Evolutionary conservation across 441 rosid genomes (phyloP).

Genomic region (Jatropha podagrica): DNA sequence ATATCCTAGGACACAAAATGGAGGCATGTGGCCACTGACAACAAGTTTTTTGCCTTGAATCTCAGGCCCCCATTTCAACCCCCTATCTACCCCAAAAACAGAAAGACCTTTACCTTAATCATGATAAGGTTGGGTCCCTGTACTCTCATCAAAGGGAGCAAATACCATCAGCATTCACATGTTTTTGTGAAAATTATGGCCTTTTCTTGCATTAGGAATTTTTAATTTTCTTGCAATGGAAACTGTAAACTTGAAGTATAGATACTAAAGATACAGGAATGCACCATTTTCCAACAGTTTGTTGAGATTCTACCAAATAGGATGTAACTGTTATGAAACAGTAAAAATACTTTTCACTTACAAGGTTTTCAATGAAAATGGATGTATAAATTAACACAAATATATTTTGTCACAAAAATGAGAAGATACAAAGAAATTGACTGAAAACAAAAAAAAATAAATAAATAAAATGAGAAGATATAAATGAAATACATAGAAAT

Average conservation of each 20-base stretch:
- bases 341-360: constrained; percentile 31
- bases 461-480: constrained; percentile 1
- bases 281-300: no score
- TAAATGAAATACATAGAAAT: constrained; percentile 18
- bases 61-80: constrained; percentile 23
- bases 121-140: constrained; percentile 38
- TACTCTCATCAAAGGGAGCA: constrained; percentile 27
- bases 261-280: no score
- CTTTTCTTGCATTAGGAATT: constrained; percentile 1
- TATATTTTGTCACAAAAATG: constrained; percentile 23
- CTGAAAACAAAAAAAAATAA: background rate
- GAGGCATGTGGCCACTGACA: constrained; percentile 53
- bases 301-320: no score
- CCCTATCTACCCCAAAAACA: constrained; percentile 33
- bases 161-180: constrained; percentile 36
- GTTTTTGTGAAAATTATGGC: constrained; percentile 29
- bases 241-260: background rate
- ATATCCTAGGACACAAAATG: constrained; percentile 36
- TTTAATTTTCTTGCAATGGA: background rate
- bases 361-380: constrained; percentile 32
- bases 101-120: constrained; percentile 26
- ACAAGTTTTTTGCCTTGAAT: constrained; percentile 28
- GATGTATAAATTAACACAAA: constrained; percentile 20
- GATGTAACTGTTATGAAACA: background rate
- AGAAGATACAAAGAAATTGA: constrained; percentile 15